phyloP scores from a whole-genome alignment of 2,329 filamentous ascomycete species.

The Trichophyton simii region DNA sequence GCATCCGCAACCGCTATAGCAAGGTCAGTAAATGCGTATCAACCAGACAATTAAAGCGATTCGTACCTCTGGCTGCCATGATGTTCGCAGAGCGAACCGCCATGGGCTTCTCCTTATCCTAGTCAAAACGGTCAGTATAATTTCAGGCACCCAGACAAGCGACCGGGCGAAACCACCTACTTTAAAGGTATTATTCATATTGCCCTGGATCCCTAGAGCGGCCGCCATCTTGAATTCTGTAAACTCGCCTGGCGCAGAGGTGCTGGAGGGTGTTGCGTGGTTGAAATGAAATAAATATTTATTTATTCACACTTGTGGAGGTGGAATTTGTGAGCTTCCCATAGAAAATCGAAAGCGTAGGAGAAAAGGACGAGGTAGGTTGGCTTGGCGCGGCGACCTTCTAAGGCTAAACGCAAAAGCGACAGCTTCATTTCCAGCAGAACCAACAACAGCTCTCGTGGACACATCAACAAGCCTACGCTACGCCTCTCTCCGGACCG shows the following conservation, averaged over 20 bases:
- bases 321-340: slow-evolving; percentile 5
- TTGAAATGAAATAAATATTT: not conserved
- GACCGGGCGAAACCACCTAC: slow-evolving; percentile 26
- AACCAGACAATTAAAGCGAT: not conserved
- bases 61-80: slow-evolving; percentile 79
- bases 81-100: slow-evolving; percentile 95
- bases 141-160: not conserved
- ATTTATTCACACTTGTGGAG: not conserved
- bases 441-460: slow-evolving; percentile 3
- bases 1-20: slow-evolving; percentile 81
- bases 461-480: not conserved
- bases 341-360: not conserved
- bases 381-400: slow-evolving; percentile 9
- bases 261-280: not conserved
- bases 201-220: slow-evolving; percentile 33
- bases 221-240: slow-evolving; percentile 36
- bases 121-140: slow-evolving; percentile 12
- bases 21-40: slow-evolving; percentile 18
- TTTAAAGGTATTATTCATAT: slow-evolving; percentile 54
- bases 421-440: not conserved
- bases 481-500: not conserved
- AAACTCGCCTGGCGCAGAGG: not conserved
- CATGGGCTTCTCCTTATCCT: slow-evolving; percentile 95
- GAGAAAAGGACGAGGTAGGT: not conserved
- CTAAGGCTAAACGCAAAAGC: not conserved